These are phyloP conservation scores for Fusarium sp. DNA, from an alignment of 2,329 filamentous ascomycete genomes.

Conservation along the genomic window DNA sequence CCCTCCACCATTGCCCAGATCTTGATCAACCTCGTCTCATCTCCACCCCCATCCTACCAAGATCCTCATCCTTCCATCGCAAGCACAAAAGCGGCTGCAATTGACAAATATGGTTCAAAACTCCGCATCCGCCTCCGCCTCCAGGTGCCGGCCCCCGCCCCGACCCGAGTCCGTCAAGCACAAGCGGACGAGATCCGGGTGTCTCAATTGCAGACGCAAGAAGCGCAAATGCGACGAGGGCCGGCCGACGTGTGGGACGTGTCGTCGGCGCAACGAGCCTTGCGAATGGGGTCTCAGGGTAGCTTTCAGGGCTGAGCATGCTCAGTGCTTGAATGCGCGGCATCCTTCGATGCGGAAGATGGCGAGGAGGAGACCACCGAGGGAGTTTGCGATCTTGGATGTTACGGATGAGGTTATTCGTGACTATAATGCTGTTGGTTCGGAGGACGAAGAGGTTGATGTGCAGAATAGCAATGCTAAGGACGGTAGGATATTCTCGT, in stretches of 20 bases:
- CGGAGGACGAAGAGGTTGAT: constrained; percentile 27
- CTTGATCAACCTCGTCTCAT: background rate
- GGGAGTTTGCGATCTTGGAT: constrained; percentile 50
- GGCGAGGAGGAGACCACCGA: constrained; percentile 41
- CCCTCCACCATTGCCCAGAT: background rate
- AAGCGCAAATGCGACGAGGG: constrained; percentile 53
- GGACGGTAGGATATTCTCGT: background rate
- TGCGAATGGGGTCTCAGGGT: constrained; percentile 53
- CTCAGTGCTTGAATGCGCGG: constrained; percentile 44
- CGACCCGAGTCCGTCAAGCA: constrained; percentile 39
- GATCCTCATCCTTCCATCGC: background rate
- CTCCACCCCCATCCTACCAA: constrained; percentile 1
- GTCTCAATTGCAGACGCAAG: constrained; percentile 52
- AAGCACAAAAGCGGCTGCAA: constrained; percentile 24
- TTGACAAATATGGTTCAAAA: constrained; percentile 36
- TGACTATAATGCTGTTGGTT: constrained; percentile 46
- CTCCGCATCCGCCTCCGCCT: too few relatives aligned
- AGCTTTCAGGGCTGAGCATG: constrained; percentile 51
- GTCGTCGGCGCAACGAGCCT: constrained; percentile 44
- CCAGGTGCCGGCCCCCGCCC: background rate
- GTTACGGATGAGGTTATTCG: constrained; percentile 50
- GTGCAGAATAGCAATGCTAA: constrained; percentile 1
- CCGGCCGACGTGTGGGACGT: constrained; percentile 49
- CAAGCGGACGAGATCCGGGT: constrained; percentile 49
- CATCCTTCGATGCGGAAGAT: constrained; percentile 50